Evolutionary conservation across 2,329 filamentous ascomycete species (phyloP).

Genomic region (Aspergillus niger): DNA sequence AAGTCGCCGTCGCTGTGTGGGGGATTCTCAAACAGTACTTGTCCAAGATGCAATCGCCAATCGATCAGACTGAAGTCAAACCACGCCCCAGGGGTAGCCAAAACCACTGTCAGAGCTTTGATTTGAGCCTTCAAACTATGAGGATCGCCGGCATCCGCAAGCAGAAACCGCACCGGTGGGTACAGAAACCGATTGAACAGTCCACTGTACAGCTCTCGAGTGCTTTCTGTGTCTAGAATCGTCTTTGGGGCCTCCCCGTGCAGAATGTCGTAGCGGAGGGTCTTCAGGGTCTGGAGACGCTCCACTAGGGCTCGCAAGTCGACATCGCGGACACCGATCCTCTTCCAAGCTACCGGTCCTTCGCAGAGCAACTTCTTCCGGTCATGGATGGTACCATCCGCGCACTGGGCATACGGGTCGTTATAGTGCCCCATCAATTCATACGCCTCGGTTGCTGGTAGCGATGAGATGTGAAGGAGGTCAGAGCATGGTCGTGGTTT

Average conservation of each 20-base stretch:
- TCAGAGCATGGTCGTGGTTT: conserved; percentile 22
- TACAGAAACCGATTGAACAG: conserved; percentile 44
- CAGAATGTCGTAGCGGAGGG: conserved; percentile 39
- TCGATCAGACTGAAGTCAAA: conserved; percentile 50
- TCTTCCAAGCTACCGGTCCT: conserved; percentile 44
- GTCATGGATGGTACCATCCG: conserved; percentile 38
- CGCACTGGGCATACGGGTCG: conserved; percentile 40
- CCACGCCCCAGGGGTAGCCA: conserved; percentile 50
- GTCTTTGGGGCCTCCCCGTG: conserved; percentile 33
- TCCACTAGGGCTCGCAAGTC: conserved; percentile 35
- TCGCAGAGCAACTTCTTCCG: conserved; percentile 40
- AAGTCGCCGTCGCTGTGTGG: conserved; percentile 41
- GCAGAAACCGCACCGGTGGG: conserved; percentile 34
- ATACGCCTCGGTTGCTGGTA: conserved; percentile 35
- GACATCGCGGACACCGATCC: conserved; percentile 44
- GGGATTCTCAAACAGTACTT: conserved; percentile 47
- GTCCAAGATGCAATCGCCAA: conserved; percentile 49
- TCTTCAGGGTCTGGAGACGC: conserved; percentile 37
- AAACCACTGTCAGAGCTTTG: conserved; percentile 44
- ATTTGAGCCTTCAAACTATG: conserved; percentile 50
- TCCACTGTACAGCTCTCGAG: conserved; percentile 34
- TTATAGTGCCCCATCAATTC: conserved; percentile 38
- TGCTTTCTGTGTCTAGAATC: conserved; percentile 38
- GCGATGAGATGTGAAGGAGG: conserved; percentile 25
- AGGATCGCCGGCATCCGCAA: conserved; percentile 27